Evolutionary conservation across 129 eudicot genomes (phyloP).

Genomic region (Smallanthus sonchifolius): DNA sequence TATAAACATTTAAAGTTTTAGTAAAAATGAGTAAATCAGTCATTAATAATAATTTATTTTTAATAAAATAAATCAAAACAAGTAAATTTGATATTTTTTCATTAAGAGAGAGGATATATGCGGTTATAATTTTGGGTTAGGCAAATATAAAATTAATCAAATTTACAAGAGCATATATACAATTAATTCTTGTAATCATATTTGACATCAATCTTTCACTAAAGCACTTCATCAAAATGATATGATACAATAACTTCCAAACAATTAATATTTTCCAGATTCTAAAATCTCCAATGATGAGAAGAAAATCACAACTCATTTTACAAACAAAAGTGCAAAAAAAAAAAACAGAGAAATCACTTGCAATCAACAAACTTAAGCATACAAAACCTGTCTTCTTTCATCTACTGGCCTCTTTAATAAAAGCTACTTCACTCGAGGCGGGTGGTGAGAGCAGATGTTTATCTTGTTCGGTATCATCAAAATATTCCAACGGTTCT

Average conservation of each 20-base stretch:
- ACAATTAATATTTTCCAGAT: conserved; percentile 16
- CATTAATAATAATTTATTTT: no score
- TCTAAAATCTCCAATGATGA: conserved; percentile 8
- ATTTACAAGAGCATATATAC: no score
- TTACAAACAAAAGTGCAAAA: conserved; percentile 27
- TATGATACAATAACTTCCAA: conserved; percentile 15
- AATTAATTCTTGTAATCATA: no score
- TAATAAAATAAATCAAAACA: no score
- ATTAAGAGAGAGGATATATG: no score
- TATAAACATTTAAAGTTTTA: no score
- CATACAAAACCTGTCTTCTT: not conserved
- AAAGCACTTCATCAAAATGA: conserved; percentile 9
- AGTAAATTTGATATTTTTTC: no score
- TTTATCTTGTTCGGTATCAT: conserved; percentile 44
- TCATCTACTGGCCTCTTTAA: conserved; percentile 39
- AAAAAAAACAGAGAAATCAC: not conserved
- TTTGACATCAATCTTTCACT: not conserved
- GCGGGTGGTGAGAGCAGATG: conserved; percentile 37
- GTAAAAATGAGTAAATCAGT: no score
- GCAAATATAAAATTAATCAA: no score
- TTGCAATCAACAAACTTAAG: conserved; percentile 10
- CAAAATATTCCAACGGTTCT: conserved; percentile 38
- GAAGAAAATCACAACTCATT: conserved; percentile 25
- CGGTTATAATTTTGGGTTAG: no score
- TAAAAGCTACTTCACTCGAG: conserved; percentile 50